Evolutionary conservation across 768 basidiomycete species (phyloP).

Genomic region (Pulveroboletus sp.): DNA sequence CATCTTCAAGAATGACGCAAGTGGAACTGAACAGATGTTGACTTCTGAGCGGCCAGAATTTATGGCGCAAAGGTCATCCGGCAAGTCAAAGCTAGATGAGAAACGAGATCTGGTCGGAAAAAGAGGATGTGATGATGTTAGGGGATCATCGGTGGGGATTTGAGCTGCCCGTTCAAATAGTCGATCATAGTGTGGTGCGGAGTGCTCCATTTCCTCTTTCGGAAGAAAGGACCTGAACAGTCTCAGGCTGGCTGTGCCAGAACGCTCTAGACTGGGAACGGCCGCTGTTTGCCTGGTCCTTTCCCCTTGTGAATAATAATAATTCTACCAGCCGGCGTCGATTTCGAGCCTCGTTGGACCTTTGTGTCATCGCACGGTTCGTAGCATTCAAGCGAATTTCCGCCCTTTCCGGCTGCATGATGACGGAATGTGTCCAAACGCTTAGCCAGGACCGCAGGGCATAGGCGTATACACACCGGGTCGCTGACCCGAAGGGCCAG

Average conservation of each 20-base stretch:
- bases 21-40: background rate
- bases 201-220: conserved; percentile 23
- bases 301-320: conserved; percentile 2
- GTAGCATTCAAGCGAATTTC: background rate
- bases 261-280: conserved; percentile 23
- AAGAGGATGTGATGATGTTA: conserved; percentile 6
- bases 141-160: conserved; percentile 10
- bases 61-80: conserved; percentile 6
- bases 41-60: background rate
- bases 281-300: no score
- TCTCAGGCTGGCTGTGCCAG: conserved; percentile 8
- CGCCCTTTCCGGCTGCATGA: background rate
- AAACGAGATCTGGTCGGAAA: background rate
- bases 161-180: conserved; percentile 24
- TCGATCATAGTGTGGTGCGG: conserved; percentile 22
- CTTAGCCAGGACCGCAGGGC: no score
- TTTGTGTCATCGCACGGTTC: background rate
- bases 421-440: background rate
- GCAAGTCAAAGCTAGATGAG: background rate
- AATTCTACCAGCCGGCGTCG: background rate
- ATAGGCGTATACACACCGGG: no score
- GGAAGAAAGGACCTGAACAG: conserved; percentile 17
- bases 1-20: conserved; percentile 38
- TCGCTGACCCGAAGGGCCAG: no score
- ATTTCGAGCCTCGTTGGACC: background rate